Evolutionary conservation across 192 early-diverging fungal genomes (phyloP), one percentile per base, ranked within the genome.

Genomic region (Linnemannia schmuckeri): DNA sequence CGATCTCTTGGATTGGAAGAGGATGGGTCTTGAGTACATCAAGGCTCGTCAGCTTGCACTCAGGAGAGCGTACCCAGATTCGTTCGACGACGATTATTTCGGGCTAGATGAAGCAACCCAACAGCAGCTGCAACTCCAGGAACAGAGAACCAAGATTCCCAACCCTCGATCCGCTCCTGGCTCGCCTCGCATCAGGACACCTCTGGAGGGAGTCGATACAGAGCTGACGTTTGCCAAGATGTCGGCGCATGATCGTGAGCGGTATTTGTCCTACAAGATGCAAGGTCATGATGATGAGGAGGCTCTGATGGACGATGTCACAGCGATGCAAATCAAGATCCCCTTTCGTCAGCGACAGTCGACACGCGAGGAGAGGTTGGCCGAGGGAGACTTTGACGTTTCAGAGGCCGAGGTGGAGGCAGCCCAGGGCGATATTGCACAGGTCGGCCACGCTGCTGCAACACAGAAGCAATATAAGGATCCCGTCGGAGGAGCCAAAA

Each of bases 21-120:
- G 97, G 72, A 97, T 98, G 97, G 98, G 98, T 44, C 92, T 97
- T 49, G 98, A 98, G 88, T 99, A 99, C 89, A 96, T 98, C 90
- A 97, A 98, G 88, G 97, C 98, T 15, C 93, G 98, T 24, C 97
- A 98, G 90, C 90, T 98, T 70, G 96, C 97, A 10, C 90, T 99
- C 18, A 94, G 97, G 42, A 92, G 97, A 75, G 94, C 94, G 70
- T 98, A 95, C 87, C 97, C 98, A 27, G 95, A 97, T 46, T 91
- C 94, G 41, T 97, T 97, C 71, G 94, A 95, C 70, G 89, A 94
- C 24, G 82, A 89, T 40, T 85, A 80, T 46, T 87, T 88, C 27
- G 76, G 55, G 17, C 15, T 77, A 22, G 76, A 78, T 37, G 72
- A 78, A 9, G 76, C n/a, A 2, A 69, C 63, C 6, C 54, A 78